Conservation (phyloP, 768 basidiomycete genomes). For the Suillus alpinus region DNA sequence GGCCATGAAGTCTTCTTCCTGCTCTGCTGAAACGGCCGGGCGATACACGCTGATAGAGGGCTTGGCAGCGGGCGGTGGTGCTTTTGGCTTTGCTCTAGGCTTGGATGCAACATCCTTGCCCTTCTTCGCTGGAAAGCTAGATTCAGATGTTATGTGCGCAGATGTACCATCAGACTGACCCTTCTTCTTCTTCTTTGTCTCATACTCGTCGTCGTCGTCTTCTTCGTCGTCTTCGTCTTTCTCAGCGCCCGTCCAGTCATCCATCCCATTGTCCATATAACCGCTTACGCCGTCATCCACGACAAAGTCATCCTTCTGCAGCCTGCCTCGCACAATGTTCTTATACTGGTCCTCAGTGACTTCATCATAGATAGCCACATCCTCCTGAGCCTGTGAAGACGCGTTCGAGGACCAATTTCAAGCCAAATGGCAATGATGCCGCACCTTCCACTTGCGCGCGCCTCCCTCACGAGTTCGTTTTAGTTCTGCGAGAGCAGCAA, state of each 20-base stretch:
- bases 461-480: constrained; percentile 62
- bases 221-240: constrained; percentile 52
- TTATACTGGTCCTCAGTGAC: constrained; percentile 89
- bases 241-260: constrained; percentile 76
- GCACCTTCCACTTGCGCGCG: constrained; percentile 55
- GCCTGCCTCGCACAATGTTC: constrained; percentile 75
- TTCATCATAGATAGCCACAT: constrained; percentile 79
- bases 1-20: constrained; percentile 90
- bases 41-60: constrained; percentile 80
- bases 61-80: constrained; percentile 46
- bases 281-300: constrained; percentile 90
- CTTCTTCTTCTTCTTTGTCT: constrained; percentile 37
- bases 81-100: constrained; percentile 41
- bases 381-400: constrained; percentile 45
- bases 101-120: constrained; percentile 21
- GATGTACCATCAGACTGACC: constrained; percentile 26
- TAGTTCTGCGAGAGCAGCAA: constrained; percentile 45
- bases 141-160: background rate
- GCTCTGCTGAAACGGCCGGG: constrained; percentile 66
- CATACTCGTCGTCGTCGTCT: constrained; percentile 37
- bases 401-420: constrained; percentile 18
- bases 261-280: constrained; percentile 96
- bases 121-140: constrained; percentile 27
- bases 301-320: constrained; percentile 91
- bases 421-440: constrained; percentile 13